Base-by-base conservation (phyloP, 2,329 filamentous ascomycete species). In the Epichloe gansuensis region DNA sequence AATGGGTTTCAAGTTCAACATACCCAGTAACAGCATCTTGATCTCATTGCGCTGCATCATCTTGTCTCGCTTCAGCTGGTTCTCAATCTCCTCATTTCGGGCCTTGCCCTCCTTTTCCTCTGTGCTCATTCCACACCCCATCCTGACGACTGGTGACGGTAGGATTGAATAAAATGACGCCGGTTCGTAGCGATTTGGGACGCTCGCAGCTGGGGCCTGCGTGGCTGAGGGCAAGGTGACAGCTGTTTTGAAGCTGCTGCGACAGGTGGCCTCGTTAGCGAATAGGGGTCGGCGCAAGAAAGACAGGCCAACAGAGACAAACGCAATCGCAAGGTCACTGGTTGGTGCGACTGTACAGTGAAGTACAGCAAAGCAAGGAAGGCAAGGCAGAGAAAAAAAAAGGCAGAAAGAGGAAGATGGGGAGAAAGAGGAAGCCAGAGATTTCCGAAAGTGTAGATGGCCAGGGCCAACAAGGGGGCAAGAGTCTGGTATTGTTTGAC, bases 51-150 rank as follows among this genome's bases (percentile, higher is more conserved):
- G 85, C 76, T 96, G 90, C 78, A 95, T 86, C 87, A 97, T 87
- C 75, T 95, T 94, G 69, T 98, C 93, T 71, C 89, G 82, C 82
- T 96, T 97, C 68, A 97, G 78, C 78, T 97, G 91, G 71, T 96
- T 97, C 75, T 98, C 93, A 67, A 98, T 98, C 82, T 97, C 91
- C 80, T 98, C 93, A 71, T 98, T 97, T 64, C 93, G 85, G 78
- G 89, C 88, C 87, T 96, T 97, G 75, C 93, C 91, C 89, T 97
- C 93, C 85, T 96, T 96, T 76, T 97, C 93, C 78, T 97, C 93
- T 68, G 93, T 95, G 72, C 91, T 97, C 89, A 96, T 95, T 74
- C 91, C 91, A 73, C 93, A 98, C 83, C 93, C 93, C 93, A 98
- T 98, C 65, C 77, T 89, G 85, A 69, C 75, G 72, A 70, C 62